Conservation (phyloP, 805 yeast genomes). For the Ogataea naganishii region DNA sequence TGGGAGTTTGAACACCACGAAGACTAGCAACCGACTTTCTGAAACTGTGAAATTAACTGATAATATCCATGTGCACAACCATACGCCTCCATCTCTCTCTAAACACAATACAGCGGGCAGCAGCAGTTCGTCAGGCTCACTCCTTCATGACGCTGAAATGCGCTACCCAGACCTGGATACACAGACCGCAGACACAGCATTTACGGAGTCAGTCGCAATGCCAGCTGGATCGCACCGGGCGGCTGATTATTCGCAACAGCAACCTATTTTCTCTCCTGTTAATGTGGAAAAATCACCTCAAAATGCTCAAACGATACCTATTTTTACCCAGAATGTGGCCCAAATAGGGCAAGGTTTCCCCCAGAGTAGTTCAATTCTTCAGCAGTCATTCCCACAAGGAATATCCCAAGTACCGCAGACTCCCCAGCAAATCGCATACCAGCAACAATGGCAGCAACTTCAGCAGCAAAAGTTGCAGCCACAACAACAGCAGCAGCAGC, state of each 20-base stretch:
- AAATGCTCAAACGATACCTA: neutral
- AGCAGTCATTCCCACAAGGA: constrained; percentile 6
- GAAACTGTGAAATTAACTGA: neutral
- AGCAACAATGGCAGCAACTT: constrained; percentile 13
- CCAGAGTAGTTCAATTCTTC: constrained; percentile 2
- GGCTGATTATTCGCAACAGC: constrained; percentile 1
- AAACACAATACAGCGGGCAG: constrained; percentile 3
- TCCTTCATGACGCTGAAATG: constrained; percentile 36
- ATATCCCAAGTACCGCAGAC: constrained; percentile 13
- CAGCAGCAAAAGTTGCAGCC: constrained; percentile 8
- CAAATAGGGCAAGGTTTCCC: neutral
- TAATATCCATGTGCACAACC: constrained; percentile 2
- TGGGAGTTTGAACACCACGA: too few relatives aligned
- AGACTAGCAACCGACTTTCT: constrained; percentile 3
- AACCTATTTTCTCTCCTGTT: constrained; percentile 5
- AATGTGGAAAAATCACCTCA: constrained; percentile 1
- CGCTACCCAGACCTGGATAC: constrained; percentile 29
- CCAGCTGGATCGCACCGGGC: neutral
- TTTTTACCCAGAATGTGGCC: constrained; percentile 6
- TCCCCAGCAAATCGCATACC: constrained; percentile 4
- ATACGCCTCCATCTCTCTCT: constrained; percentile 10
- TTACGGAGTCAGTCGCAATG: constrained; percentile 36
- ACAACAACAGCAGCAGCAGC: constrained; percentile 7
- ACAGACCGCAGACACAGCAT: too few relatives aligned
- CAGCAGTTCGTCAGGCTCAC: constrained; percentile 1